phyloP scores from a whole-genome alignment of 495 filamentous ascomycete species.

The Neurospora terricola region DNA sequence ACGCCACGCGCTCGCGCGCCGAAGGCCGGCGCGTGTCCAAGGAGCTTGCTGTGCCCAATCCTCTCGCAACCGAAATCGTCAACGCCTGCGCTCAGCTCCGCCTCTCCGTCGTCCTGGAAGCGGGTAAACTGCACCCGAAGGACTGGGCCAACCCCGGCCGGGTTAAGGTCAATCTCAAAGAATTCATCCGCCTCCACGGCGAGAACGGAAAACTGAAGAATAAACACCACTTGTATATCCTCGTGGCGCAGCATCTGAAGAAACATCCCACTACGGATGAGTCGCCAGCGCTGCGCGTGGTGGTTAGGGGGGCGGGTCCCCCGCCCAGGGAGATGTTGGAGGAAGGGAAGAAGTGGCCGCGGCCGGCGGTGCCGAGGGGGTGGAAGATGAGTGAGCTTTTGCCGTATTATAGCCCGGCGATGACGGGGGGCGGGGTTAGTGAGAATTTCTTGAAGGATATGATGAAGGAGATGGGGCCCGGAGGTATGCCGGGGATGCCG shows the following conservation, averaged over 20 bases:
- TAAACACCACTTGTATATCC: conserved; percentile 79
- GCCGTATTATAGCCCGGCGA: conserved; percentile 75
- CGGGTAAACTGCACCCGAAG: conserved; percentile 84
- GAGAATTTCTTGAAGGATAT: conserved; percentile 97
- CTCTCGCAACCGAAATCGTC: conserved; percentile 81
- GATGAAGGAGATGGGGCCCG: conserved; percentile 79
- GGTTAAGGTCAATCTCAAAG: conserved; percentile 67
- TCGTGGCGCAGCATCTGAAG: conserved; percentile 64
- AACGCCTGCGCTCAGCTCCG: conserved; percentile 68
- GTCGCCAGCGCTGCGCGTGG: conserved; percentile 56
- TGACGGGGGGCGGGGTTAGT: conserved; percentile 88
- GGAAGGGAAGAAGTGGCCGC: conserved; percentile 52
- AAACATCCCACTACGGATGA: conserved; percentile 63
- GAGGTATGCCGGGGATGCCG: conserved; percentile 18
- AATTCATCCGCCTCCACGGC: conserved; percentile 18
- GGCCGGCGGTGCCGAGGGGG: conserved; percentile 71
- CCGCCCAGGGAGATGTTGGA: conserved; percentile 29
- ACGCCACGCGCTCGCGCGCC: conserved; percentile 59
- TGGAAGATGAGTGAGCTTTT: conserved; percentile 85
- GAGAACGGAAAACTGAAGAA: conserved; percentile 48
- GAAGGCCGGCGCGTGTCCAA: conserved; percentile 69
- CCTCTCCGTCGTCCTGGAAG: conserved; percentile 73
- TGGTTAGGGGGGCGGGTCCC: conserved; percentile 47
- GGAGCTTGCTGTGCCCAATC: conserved; percentile 68
- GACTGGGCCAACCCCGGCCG: conserved; percentile 96